phyloP scores from a whole-genome alignment of 2,329 filamentous ascomycete species.

The Trichophyton equinum region DNA sequence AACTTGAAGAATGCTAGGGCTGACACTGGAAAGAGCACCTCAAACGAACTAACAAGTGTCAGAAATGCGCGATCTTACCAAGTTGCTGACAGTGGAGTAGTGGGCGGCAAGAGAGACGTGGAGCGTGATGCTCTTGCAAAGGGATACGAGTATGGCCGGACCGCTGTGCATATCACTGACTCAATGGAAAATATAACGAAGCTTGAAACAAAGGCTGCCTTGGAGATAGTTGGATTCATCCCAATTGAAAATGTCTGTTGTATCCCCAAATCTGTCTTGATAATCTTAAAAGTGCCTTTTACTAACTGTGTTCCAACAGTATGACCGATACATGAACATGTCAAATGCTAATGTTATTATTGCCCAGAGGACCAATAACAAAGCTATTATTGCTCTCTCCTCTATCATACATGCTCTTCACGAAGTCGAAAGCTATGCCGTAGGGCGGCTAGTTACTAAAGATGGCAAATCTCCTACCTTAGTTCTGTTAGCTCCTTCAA shows the following conservation, averaged over 20 bases:
- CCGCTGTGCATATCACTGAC: conserved; percentile 77
- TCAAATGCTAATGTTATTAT: conserved; percentile 68
- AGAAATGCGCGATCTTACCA: conserved; percentile 68
- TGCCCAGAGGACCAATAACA: conserved; percentile 64
- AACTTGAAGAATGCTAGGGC: conserved; percentile 30
- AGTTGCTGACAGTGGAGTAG: conserved; percentile 59
- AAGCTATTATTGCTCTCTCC: conserved; percentile 71
- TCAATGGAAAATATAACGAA: conserved; percentile 82
- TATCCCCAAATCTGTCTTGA: background rate
- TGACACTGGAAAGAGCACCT: conserved; percentile 26
- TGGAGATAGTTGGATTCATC: conserved; percentile 82
- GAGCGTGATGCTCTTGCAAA: conserved; percentile 75
- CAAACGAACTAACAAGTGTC: conserved; percentile 51
- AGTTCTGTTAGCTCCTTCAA: conserved; percentile 64
- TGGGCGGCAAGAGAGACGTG: conserved; percentile 71
- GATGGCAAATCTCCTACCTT: conserved; percentile 67
- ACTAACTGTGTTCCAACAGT: conserved; percentile 36
- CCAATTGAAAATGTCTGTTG: conserved; percentile 50
- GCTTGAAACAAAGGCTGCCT: conserved; percentile 59
- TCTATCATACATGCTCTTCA: conserved; percentile 79
- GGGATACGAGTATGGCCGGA: conserved; percentile 86
- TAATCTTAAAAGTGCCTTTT: background rate
- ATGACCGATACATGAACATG: conserved; percentile 74
- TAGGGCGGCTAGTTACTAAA: conserved; percentile 75
- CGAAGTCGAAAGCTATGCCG: conserved; percentile 72